Evolutionary conservation across 1,139 yeast species (phyloP).

Genomic region (Dujonia santamariae): DNA sequence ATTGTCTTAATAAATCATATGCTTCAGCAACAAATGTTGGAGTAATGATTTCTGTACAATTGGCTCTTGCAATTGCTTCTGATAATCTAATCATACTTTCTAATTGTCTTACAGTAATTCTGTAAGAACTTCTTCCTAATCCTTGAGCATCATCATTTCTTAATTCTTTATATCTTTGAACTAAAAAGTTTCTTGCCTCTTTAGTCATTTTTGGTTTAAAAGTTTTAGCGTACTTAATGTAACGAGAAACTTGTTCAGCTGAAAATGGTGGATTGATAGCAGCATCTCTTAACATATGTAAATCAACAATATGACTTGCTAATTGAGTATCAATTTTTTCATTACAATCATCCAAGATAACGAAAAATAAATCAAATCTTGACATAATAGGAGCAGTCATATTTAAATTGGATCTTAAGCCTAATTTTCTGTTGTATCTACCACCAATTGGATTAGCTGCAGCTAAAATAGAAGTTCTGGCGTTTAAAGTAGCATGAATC

Average conservation of each 20-base stretch:
- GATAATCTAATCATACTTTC: conserved; percentile 91
- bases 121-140: conserved; percentile 77
- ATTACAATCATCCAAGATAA: conserved; percentile 91
- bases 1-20: conserved; percentile 81
- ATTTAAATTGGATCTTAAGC: conserved; percentile 81
- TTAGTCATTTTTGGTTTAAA: conserved; percentile 87
- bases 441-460: conserved; percentile 99
- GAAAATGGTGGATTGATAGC: conserved; percentile 90
- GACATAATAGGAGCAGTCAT: conserved; percentile 99
- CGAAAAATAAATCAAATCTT: conserved; percentile 93
- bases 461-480: conserved; percentile 92
- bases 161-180: conserved; percentile 79
- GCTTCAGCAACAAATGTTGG: conserved; percentile 93
- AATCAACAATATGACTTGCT: conserved; percentile 88
- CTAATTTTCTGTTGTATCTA: conserved; percentile 82
- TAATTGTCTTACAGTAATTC: conserved; percentile 95
- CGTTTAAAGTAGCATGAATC: conserved; percentile 94
- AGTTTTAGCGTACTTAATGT: conserved; percentile 88
- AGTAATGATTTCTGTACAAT: conserved; percentile 86
- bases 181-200: conserved; percentile 77
- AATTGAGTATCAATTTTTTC: conserved; percentile 85
- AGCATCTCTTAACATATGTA: conserved; percentile 87
- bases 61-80: conserved; percentile 97
- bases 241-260: conserved; percentile 84
- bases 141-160: conserved; percentile 94